Evolutionary conservation across 768 basidiomycete genomes (phyloP).

Genomic region (Cystofilobasidium capitatum): DNA sequence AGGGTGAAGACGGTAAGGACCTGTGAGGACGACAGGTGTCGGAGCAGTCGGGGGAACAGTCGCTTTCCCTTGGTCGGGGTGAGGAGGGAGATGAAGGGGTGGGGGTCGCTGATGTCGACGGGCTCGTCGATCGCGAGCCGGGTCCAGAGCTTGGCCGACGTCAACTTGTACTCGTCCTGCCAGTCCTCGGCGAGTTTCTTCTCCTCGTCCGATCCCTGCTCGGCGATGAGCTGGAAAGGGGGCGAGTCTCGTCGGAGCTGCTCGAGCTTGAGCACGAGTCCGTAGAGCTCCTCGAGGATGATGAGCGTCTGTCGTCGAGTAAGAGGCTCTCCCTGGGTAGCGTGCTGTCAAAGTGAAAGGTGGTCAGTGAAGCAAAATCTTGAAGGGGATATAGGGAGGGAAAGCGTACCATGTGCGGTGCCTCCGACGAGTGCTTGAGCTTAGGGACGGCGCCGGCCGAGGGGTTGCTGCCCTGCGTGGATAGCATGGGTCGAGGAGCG

Average conservation of each 20-base stretch:
- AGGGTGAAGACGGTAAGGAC: slow-evolving; percentile 82
- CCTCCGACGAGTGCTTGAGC: slow-evolving; percentile 4
- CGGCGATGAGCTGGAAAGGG: slow-evolving; percentile 33
- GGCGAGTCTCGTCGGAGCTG: slow-evolving; percentile 74
- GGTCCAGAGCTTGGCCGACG: slow-evolving; percentile 65
- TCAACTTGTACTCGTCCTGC: slow-evolving; percentile 44
- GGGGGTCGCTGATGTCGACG: slow-evolving; percentile 86
- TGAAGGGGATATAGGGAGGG: not conserved
- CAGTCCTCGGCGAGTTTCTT: slow-evolving; percentile 23
- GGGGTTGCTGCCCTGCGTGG: slow-evolving; percentile 30
- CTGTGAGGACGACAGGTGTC: slow-evolving; percentile 66
- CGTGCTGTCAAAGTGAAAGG: not conserved
- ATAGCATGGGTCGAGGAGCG: slow-evolving; percentile 89
- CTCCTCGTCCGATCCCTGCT: slow-evolving; percentile 33
- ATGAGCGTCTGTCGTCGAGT: slow-evolving; percentile 66
- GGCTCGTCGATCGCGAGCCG: slow-evolving; percentile 76
- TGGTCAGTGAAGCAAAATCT: slow-evolving; percentile 17
- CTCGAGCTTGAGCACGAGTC: slow-evolving; percentile 71
- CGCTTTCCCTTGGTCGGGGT: slow-evolving; percentile 84
- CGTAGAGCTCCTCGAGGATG: slow-evolving; percentile 75
- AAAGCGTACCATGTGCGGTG: slow-evolving; percentile 6
- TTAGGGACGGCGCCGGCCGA: slow-evolving; percentile 1
- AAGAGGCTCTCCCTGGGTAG: slow-evolving; percentile 41
- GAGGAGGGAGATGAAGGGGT: slow-evolving; percentile 91
- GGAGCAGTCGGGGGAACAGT: slow-evolving; percentile 74